Evolutionary conservation across 2,329 filamentous ascomycete species (phyloP), one percentile per base, ranked within the genome.

Genomic region (Verticillium tricorpus): DNA sequence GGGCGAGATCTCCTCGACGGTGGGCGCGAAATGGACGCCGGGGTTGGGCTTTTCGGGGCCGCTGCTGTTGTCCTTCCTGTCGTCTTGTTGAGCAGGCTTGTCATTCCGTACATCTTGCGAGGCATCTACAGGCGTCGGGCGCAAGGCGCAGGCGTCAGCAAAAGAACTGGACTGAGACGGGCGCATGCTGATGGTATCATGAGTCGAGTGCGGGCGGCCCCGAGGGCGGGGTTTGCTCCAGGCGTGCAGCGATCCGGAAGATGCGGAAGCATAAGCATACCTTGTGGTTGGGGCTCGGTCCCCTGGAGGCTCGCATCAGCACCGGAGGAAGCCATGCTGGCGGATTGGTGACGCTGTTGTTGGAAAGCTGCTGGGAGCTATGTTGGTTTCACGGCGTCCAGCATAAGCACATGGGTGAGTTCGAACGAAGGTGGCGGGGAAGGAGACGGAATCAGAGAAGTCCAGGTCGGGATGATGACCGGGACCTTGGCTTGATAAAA

Each of bases 1-100:
- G 15, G 76, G 75, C 15, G 72, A 70, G 68, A 92, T 91, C 74
- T 92, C 88, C 71, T 92, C 82, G 63, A 89, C 85, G 65, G 84
- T 81, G 32, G 89, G 86, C 60, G 89, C 87, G 74, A 93, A 93
- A 62, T 89, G 89, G 60, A 93, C 90, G 62, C 85, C 80, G 61
- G 80, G 79, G 61, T 72, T 71, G 59, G 57, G 60, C 14, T 56
- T 52, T 9, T 52, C 45, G 45, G 45, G 3, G 7, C n/a, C 28
- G 19, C 8, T 52, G 19, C 19, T 22, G 39, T 9, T 45, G n/a
- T 52, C 45, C 45, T 52, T 52, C 45, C 12, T 22, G 9, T 52
- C 45, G n/a, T 52, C n/a, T 52, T 22, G 45, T 22, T 52, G 45
- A 12, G 45, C 12, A 11, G 22, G 8, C 25, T 3, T 45, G 39